phyloP scores from a whole-genome alignment of 495 filamentous ascomycete genomes.

The Emericellopsis terricola region DNA sequence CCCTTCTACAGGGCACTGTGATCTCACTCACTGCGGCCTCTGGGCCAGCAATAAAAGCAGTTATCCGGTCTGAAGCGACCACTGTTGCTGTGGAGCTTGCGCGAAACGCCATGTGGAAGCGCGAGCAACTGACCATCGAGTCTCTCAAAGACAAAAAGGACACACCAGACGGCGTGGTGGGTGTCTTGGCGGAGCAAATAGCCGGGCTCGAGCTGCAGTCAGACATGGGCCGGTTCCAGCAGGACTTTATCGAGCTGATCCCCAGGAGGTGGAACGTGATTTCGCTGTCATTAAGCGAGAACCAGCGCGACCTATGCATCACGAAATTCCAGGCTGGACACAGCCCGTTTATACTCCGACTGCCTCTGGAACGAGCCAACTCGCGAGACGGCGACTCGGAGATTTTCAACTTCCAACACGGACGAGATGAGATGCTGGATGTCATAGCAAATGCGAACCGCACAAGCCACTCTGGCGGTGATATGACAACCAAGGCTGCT shows the following conservation, averaged over 20 bases:
- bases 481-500: slow-evolving; percentile 32
- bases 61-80: slow-evolving; percentile 7
- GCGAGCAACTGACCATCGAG: slow-evolving; percentile 19
- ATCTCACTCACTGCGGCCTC: slow-evolving; percentile 46
- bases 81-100: slow-evolving; percentile 36
- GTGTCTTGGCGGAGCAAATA: slow-evolving; percentile 8
- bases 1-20: slow-evolving; percentile 39
- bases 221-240: slow-evolving; percentile 40
- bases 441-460: slow-evolving; percentile 65
- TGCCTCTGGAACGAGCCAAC: slow-evolving; percentile 67
- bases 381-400: slow-evolving; percentile 67
- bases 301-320: slow-evolving; percentile 61
- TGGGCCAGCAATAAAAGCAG: slow-evolving; percentile 11
- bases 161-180: slow-evolving; percentile 11
- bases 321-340: slow-evolving; percentile 56
- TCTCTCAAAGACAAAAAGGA: too few relatives aligned
- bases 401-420: slow-evolving; percentile 65
- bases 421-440: slow-evolving; percentile 57
- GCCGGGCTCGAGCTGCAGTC: slow-evolving; percentile 4
- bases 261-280: slow-evolving; percentile 70
- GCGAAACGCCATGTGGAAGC: slow-evolving; percentile 38
- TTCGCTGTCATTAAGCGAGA: slow-evolving; percentile 68
- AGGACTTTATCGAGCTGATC: slow-evolving; percentile 63
- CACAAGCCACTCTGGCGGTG: slow-evolving; percentile 44
- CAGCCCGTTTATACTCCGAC: slow-evolving; percentile 63